Evolutionary conservation across 208 protist species (phyloP).

Genomic region (Wallacemonas sp.): DNA sequence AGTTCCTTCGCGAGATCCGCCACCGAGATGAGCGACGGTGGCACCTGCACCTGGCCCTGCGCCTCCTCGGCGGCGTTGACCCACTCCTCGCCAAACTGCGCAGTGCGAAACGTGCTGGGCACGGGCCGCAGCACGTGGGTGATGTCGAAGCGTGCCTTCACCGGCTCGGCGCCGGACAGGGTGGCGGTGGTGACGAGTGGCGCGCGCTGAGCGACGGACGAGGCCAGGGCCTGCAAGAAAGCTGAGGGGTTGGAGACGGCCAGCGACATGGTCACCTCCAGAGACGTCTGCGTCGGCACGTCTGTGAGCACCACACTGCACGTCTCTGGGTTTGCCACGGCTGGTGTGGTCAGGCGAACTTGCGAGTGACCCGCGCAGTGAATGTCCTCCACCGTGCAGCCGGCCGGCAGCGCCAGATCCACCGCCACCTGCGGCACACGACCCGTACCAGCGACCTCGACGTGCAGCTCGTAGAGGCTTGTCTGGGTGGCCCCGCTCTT

Average conservation of each 20-base stretch:
- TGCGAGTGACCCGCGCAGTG: not conserved
- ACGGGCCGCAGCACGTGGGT: constrained; percentile 31
- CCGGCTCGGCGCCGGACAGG: not conserved
- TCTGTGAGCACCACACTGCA: constrained; percentile 16
- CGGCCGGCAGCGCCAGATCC: not conserved
- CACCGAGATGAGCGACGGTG: too few relatives aligned
- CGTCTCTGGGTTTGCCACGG: not conserved
- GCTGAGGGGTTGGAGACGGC: not conserved
- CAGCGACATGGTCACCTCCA: not conserved
- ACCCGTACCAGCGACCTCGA: not conserved
- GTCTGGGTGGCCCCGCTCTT: not conserved
- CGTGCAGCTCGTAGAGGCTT: not conserved
- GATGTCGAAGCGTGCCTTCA: constrained; percentile 3
- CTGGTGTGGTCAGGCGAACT: not conserved
- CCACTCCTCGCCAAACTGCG: constrained; percentile 48
- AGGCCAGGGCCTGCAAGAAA: not conserved
- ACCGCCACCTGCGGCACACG: not conserved
- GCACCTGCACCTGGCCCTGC: constrained; percentile 19
- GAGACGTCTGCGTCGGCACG: not conserved
- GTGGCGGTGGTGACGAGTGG: constrained; percentile 6
- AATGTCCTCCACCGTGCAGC: not conserved
- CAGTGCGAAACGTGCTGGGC: constrained; percentile 29
- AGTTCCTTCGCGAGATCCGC: not conserved
- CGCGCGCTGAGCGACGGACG: not conserved
- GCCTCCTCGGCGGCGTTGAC: constrained; percentile 19